These are phyloP conservation scores for Antarctomyces pellizariae DNA, from an alignment of 495 filamentous ascomycete species.

Conservation along the genomic window DNA sequence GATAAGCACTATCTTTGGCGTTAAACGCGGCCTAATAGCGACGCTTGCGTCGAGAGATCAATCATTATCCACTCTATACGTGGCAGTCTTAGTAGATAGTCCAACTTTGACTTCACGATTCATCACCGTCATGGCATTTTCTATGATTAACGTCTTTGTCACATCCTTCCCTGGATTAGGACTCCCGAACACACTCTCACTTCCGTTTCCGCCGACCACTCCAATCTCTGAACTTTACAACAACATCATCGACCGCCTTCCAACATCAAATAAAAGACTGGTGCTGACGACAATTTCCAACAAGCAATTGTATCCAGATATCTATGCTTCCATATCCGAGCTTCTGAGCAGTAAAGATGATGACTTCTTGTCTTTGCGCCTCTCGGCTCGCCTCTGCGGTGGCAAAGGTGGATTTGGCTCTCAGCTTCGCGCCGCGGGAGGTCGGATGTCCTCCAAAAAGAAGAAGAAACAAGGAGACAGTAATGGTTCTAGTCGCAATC, in stretches of 20 bases:
- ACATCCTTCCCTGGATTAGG: constrained; percentile 64
- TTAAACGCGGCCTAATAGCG: too few species aligned
- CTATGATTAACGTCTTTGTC: constrained; percentile 56
- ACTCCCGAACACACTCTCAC: constrained; percentile 52
- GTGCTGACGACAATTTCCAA: constrained; percentile 67
- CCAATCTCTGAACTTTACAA: constrained; percentile 40
- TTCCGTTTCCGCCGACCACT: constrained; percentile 41
- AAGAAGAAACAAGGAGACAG: constrained; percentile 68
- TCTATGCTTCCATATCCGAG: constrained; percentile 24
- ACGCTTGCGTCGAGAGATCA: too few species aligned
- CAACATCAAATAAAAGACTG: constrained; percentile 28
- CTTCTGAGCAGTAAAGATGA: constrained; percentile 24
- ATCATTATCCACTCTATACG: too few species aligned
- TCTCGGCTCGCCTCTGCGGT: constrained; percentile 52
- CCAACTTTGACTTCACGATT: too few species aligned
- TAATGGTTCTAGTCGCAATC: constrained; percentile 73
- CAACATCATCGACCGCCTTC: constrained; percentile 39
- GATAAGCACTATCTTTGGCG: too few species aligned
- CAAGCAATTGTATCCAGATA: constrained; percentile 31
- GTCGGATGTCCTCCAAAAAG: constrained; percentile 86
- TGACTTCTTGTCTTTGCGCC: constrained; percentile 57
- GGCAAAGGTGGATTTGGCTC: constrained; percentile 97
- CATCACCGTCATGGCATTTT: constrained; percentile 17
- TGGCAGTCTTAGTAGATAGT: too few species aligned
- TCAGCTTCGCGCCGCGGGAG: constrained; percentile 85